Percentiles rank a stretch among this genome's conserved stretches.
phyloP scores from a whole-genome alignment of 805 yeast species.

The Hanseniaspora hatyaiensis region DNA sequence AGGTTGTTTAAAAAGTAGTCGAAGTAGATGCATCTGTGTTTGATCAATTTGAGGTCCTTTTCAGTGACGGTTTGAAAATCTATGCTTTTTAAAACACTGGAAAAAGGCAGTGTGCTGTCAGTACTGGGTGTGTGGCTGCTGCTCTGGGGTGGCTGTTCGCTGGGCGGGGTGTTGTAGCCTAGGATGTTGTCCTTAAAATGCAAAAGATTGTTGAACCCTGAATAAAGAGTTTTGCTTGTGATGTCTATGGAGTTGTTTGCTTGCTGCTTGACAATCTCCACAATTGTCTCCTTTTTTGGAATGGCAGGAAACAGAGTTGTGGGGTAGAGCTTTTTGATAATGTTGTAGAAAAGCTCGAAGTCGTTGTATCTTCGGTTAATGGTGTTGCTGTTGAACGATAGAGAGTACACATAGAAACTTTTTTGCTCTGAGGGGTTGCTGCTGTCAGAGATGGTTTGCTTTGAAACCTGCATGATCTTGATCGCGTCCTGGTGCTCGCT shows the following conservation, averaged over 20 bases:
- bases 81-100: neutral
- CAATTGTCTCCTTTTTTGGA: slow-evolving; percentile 61
- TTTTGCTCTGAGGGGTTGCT: neutral
- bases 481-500: neutral
- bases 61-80: neutral
- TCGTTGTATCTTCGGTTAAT: slow-evolving; percentile 83
- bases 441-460: neutral
- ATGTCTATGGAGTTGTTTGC: slow-evolving; percentile 12
- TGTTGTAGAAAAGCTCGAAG: slow-evolving; percentile 67
- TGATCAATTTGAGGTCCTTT: slow-evolving; percentile 21
- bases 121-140: too few species aligned
- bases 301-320: slow-evolving; percentile 80
- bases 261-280: slow-evolving; percentile 15
- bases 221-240: slow-evolving; percentile 8
- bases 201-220: slow-evolving; percentile 3
- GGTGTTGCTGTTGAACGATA: slow-evolving; percentile 40
- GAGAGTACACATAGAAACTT: slow-evolving; percentile 56
- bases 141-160: too few species aligned
- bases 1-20: slow-evolving; percentile 25
- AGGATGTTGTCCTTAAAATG: slow-evolving; percentile 7
- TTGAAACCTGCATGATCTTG: neutral
- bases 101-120: neutral
- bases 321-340: slow-evolving; percentile 64
- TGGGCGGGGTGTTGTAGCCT: too few species aligned
- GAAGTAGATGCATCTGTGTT: slow-evolving; percentile 29